These are phyloP conservation scores for Calamus simplicifolius DNA, from an alignment of 176 grass and related monocot species.

Conservation along the genomic window DNA sequence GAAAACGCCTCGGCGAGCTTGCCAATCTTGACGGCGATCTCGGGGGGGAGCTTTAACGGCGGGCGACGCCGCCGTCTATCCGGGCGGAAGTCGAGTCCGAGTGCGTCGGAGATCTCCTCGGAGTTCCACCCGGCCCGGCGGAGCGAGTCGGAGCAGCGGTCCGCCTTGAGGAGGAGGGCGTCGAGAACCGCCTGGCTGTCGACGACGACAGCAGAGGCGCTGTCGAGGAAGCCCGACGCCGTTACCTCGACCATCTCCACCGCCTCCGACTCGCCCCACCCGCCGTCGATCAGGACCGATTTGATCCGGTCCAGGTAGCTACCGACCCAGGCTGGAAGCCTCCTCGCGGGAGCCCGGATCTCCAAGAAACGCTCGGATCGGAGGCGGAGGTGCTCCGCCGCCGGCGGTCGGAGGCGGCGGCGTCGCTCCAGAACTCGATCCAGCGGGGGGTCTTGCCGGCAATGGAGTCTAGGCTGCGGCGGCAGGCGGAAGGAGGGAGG, in stretches of 20 bases:
- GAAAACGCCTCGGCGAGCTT: slow-evolving; percentile 50
- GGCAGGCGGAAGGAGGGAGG: slow-evolving; percentile 20
- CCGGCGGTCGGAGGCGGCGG: slow-evolving; percentile 30
- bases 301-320: slow-evolving; percentile 35
- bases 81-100: slow-evolving; percentile 25
- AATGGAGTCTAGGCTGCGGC: slow-evolving; percentile 55
- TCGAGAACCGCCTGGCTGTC: slow-evolving; percentile 18
- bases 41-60: slow-evolving; percentile 41
- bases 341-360: neutral
- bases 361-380: slow-evolving; percentile 28
- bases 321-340: slow-evolving; percentile 34
- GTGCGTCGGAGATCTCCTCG: slow-evolving; percentile 62
- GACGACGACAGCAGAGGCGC: neutral
- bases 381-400: neutral
- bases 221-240: neutral
- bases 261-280: slow-evolving; percentile 49
- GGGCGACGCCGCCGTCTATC: slow-evolving; percentile 22
- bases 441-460: slow-evolving; percentile 60
- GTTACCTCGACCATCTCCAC: slow-evolving; percentile 44
- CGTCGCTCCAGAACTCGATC: slow-evolving; percentile 80
- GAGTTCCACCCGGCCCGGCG: slow-evolving; percentile 46
- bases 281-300: slow-evolving; percentile 32
- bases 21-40: slow-evolving; percentile 42
- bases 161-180: slow-evolving; percentile 25
- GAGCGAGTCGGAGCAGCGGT: slow-evolving; percentile 52